Evolutionary conservation across 148 eudicot genomes (phyloP).

Genomic region (Fagopyrum tataricum): DNA sequence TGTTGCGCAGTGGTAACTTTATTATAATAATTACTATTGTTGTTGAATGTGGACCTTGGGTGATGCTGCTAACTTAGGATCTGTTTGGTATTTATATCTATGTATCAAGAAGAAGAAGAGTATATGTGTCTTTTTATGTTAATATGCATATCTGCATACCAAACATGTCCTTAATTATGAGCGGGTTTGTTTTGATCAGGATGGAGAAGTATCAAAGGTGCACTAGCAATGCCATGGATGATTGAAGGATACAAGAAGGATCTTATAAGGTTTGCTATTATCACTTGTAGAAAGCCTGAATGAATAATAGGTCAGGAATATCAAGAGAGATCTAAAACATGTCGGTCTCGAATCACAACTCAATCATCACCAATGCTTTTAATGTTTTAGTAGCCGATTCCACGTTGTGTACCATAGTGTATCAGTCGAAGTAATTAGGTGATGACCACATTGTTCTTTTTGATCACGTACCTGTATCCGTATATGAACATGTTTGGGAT

Average conservation of each 20-base stretch:
- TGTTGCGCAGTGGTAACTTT: conserved; percentile 61
- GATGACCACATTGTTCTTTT: too few species aligned
- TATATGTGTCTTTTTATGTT: not conserved
- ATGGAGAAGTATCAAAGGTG: conserved; percentile 92
- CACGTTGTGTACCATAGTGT: too few species aligned
- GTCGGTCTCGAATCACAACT: not conserved
- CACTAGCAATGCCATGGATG: conserved; percentile 93
- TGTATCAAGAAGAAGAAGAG: too few species aligned
- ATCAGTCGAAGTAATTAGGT: too few species aligned
- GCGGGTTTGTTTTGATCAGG: conserved; percentile 33
- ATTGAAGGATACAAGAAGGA: conserved; percentile 82
- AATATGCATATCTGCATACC: not conserved
- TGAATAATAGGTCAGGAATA: conserved; percentile 13
- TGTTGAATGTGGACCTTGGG: too few species aligned
- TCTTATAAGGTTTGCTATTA: conserved; percentile 80
- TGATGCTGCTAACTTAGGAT: too few species aligned
- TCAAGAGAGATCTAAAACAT: not conserved
- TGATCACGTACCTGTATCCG: too few species aligned
- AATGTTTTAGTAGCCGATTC: too few species aligned
- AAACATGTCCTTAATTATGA: not conserved
- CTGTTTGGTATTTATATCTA: too few species aligned
- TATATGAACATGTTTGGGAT: too few species aligned
- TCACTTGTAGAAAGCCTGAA: conserved; percentile 75
- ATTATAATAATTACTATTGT: not conserved
- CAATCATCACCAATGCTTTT: not conserved